Base-by-base conservation (phyloP, 257 asterid genomes). In the Coffea canephora region DNA sequence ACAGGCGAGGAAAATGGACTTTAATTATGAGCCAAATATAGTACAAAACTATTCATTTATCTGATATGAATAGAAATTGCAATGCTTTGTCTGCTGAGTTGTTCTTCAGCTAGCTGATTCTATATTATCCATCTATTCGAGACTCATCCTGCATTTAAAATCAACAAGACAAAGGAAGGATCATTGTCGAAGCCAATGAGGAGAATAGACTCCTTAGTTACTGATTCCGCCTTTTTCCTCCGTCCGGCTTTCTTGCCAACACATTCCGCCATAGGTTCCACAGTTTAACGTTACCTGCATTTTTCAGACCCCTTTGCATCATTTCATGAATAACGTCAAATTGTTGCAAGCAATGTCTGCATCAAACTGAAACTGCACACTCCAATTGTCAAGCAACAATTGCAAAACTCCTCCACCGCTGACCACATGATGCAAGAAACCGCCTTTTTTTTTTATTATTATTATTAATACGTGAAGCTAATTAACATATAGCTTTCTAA, bases 161-260 rank as follows among this genome's bases (percentile, higher is more conserved):
- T 71, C 80, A 64, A 72, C 71, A 70, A 79, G 83, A 77, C 76
- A 83, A 80, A 80, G 5, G 62, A 34, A 64, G 71, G 77, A 87
- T 89, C 90, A 75, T 85, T 87, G 55, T 91, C 89, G 45, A 57
- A 73, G 62, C 57, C 65, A 67, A 81, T 83, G 77, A 81, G 66
- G 80, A 81, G 62, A 46, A 70, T 27, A 41, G 15, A 14, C 21
- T 25, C 14, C 8, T 52, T 45, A 27, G 27, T 27, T 27, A 21
- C 34, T n/a, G 72, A 43, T 57, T 41, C 78, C n/a, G 0, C 9
- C 46, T 16, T 45, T 78, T 25, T 5, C 10, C 8, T 61, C 27
- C 16, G 2, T 11, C 23, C 12, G 19, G 31, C 64, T 21, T 54
- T 25, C 52, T 19, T 10, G 34, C 54, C 14, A 25, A 48, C 41